Conservation (phyloP, 441 rosid species). For the Francoa sonchifolia region DNA sequence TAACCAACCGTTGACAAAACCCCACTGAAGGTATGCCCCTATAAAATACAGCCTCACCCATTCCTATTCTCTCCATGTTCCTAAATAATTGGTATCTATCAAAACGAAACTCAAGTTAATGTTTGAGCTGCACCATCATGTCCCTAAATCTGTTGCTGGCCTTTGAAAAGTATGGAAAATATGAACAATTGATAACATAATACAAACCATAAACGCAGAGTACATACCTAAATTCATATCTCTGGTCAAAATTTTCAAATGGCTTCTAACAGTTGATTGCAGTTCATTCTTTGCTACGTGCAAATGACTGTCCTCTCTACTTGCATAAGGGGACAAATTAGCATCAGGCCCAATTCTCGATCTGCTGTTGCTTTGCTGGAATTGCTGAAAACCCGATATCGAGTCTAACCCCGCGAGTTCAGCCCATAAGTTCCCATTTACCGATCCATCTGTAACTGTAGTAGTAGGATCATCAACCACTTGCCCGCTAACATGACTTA, state of each 20-base stretch:
- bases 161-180: too few relatives aligned
- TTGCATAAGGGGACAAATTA: constrained; percentile 17
- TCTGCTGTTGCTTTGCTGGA: constrained; percentile 26
- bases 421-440: constrained; percentile 43
- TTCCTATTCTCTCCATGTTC: too few relatives aligned
- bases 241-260: constrained; percentile 53
- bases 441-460: constrained; percentile 19
- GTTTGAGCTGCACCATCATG: too few relatives aligned
- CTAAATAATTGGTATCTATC: too few relatives aligned
- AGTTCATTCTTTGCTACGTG: constrained; percentile 47
- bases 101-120: too few relatives aligned
- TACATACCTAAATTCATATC: too few relatives aligned
- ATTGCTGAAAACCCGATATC: constrained; percentile 28
- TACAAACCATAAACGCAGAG: too few relatives aligned
- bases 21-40: too few relatives aligned
- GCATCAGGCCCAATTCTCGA: constrained; percentile 25
- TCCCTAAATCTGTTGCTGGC: too few relatives aligned
- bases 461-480: constrained; percentile 22
- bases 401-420: constrained; percentile 28
- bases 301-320: constrained; percentile 29
- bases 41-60: too few relatives aligned
- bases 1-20: too few relatives aligned
- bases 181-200: too few relatives aligned
- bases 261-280: constrained; percentile 60
- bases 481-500: constrained; percentile 31